A percentile compares a stretch with the other conserved stretches of the same genome.
Conservation (phyloP, 1,139 yeast species). For the Pichia terricola region DNA sequence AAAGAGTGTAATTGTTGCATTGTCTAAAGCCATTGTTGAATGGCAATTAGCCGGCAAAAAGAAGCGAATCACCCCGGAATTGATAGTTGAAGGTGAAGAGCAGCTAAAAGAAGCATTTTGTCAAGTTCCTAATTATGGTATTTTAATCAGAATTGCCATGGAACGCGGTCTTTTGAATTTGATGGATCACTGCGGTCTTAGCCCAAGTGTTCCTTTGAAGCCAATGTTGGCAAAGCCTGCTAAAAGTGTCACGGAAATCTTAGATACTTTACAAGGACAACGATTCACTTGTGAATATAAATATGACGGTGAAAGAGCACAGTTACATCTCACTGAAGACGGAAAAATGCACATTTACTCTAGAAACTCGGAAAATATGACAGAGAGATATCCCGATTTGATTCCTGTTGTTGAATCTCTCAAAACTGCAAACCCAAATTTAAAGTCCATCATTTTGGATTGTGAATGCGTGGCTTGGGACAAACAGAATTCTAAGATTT, state of each 20-base stretch:
- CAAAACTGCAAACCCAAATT: constrained; percentile 29
- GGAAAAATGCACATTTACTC: constrained; percentile 76
- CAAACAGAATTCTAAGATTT: constrained; percentile 54
- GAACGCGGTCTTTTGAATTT: constrained; percentile 59
- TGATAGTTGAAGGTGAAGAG: constrained; percentile 57
- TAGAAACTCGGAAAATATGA: constrained; percentile 95
- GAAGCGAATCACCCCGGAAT: constrained; percentile 28
- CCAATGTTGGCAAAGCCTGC: constrained; percentile 99
- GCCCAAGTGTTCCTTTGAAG: constrained; percentile 90
- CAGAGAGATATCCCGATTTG: constrained; percentile 89
- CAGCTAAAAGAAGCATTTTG: constrained; percentile 77
- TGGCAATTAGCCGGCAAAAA: constrained; percentile 34
- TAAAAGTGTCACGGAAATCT: constrained; percentile 78
- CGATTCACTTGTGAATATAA: constrained; percentile 92
- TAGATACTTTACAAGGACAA: constrained; percentile 79
- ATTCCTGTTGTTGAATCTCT: constrained; percentile 59
- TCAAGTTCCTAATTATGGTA: constrained; percentile 84
- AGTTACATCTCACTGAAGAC: constrained; percentile 63
- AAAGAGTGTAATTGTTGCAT: constrained; percentile 73
- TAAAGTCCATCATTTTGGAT: constrained; percentile 64
- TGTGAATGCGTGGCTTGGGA: constrained; percentile 99
- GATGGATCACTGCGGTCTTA: constrained; percentile 58
- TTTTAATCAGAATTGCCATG: constrained; percentile 57
- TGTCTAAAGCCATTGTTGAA: constrained; percentile 73
- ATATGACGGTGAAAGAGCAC: constrained; percentile 97